Base-by-base conservation (phyloP, 1,284 basidiomycete genomes). In the Bjerkandera adusta region DNA sequence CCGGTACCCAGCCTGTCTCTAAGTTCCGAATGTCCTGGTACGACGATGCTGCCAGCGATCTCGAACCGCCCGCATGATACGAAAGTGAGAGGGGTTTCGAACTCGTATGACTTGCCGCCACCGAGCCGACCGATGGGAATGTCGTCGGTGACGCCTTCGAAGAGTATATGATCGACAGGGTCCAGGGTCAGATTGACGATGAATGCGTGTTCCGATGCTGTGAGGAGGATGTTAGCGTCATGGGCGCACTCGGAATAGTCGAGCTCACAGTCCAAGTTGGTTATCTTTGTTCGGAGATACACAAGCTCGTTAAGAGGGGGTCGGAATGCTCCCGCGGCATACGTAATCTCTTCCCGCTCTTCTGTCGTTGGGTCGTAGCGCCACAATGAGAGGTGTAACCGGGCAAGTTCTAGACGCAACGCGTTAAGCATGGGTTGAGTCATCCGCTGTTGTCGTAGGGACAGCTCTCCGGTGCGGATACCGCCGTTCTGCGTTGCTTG, bases 401-500 rank as follows among this genome's bases (percentile, higher is more conserved):
- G 68, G 4, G 76, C 77, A n/a, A 73, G 69, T 55, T 86, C 81
- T 30, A 78, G 75, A 25, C 83, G 81, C 36, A 96, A 66, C 11
- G 77, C 73, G 38, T 89, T 83, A 11, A 95, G 65, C 83, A 94
- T 91, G 0, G 78, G 79, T 33, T 80, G 61, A 3, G 86, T 83
- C 65, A 97, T 75, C 8, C 81, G 70, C 53, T 93, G 89, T 42
- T 80, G 76, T 49, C 92, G 75, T 21, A 96, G 69, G 3, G 83
- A 87, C 32, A 97, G 68, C 45, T 80, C 76, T 5, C 93, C 93
- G 4, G 70, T 70, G 16, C 93, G 82, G 22, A 71, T 75, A 1
- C 89, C 88, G 29, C 85, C 86, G 35, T 79, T 83, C 90, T 94
- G 58, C 36, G 21, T 32, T n/a, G 6, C 1, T 3, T 51, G 25